These are phyloP conservation scores for Marchantia polymorpha DNA, from an alignment of 225 moss, liverwort and hornwort genomes.

Conservation along the genomic window DNA sequence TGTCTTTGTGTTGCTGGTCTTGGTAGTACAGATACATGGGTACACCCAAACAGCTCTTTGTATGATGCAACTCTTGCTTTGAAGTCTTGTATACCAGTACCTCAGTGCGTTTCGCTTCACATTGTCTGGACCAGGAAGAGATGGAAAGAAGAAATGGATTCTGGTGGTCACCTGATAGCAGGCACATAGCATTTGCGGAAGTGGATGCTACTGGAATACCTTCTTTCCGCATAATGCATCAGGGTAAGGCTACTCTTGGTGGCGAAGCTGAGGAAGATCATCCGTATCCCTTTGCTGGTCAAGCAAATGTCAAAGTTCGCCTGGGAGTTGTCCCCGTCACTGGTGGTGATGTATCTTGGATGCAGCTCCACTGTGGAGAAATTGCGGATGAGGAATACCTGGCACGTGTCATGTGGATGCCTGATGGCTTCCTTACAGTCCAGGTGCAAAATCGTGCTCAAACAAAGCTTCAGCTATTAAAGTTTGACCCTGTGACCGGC, in stretches of 20 bases:
- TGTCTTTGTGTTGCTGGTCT: not conserved
- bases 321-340: conserved; percentile 73
- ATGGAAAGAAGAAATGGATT: conserved; percentile 99
- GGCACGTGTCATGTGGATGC: conserved; percentile 88
- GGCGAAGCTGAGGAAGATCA: conserved; percentile 98
- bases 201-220: conserved; percentile 92
- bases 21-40: not conserved
- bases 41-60: not conserved
- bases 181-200: conserved; percentile 82
- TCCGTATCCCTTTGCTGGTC: conserved; percentile 91
- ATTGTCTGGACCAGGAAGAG: conserved; percentile 83
- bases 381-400: conserved; percentile 90
- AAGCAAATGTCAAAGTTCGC: conserved; percentile 89
- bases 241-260: conserved; percentile 88
- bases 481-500: conserved; percentile 75
- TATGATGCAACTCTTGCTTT: conserved; percentile 9
- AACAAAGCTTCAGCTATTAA: conserved; percentile 75
- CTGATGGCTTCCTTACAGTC: conserved; percentile 75
- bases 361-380: conserved; percentile 82
- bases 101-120: not conserved
- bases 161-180: conserved; percentile 99
- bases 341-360: conserved; percentile 81
- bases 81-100: not conserved
- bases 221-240: conserved; percentile 96
- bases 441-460: conserved; percentile 92